Percentiles rank a stretch among this genome's conserved stretches.
These are phyloP conservation scores for Scedosporium apiospermum DNA, from an alignment of 2,329 filamentous ascomycete genomes.

Conservation along the genomic window DNA sequence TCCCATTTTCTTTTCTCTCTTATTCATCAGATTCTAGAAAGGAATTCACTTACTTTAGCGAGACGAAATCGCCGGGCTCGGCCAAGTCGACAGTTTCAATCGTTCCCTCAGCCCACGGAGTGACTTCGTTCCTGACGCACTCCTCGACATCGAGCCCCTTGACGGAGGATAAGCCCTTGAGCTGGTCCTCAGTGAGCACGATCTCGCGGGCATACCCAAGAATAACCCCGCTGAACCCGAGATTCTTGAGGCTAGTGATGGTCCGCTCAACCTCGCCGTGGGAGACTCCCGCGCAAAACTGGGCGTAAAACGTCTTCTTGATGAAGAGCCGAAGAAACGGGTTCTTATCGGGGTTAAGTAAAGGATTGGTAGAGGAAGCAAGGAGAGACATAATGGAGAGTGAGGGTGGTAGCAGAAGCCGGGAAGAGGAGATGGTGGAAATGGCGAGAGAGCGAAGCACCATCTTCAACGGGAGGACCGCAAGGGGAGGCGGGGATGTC, in stretches of 20 bases:
- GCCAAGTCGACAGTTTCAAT: conserved; percentile 66
- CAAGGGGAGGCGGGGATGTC: conserved; percentile 36
- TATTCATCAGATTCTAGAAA: not conserved
- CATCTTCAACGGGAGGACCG: conserved; percentile 55
- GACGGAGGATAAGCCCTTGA: conserved; percentile 29
- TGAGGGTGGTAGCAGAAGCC: conserved; percentile 58
- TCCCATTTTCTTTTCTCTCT: too few relatives aligned
- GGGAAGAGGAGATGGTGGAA: conserved; percentile 61
- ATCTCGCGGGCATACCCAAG: conserved; percentile 78
- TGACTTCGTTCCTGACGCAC: conserved; percentile 49
- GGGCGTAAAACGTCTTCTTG: conserved; percentile 78
- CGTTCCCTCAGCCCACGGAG: conserved; percentile 64
- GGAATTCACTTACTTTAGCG: conserved; percentile 42
- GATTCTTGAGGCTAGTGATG: conserved; percentile 54
- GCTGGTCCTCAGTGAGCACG: conserved; percentile 51
- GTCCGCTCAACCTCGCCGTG: conserved; percentile 57
- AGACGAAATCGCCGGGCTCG: conserved; percentile 50
- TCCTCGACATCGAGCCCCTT: conserved; percentile 38
- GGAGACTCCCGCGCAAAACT: conserved; percentile 82
- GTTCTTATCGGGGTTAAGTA: conserved; percentile 70
- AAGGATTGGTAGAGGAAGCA: conserved; percentile 55
- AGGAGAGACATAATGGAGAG: conserved; percentile 58
- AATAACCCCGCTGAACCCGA: conserved; percentile 78
- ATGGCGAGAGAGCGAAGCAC: conserved; percentile 62
- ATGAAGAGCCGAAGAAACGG: conserved; percentile 59